Conservation (phyloP, 371 early-diverging fungal genomes). For the Funneliformis caledonium region DNA sequence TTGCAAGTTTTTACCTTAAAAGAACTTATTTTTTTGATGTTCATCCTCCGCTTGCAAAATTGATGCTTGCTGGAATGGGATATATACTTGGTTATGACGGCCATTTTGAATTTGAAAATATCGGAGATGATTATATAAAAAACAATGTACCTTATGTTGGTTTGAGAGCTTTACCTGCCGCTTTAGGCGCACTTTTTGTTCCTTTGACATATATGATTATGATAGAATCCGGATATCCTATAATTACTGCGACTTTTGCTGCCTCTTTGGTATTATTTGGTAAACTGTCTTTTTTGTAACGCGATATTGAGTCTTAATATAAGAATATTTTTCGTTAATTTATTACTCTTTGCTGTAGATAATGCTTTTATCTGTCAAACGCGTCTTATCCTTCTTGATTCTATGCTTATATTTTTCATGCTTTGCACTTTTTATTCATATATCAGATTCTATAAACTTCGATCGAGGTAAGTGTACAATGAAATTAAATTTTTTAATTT, state of each 20-base stretch:
- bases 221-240: conserved; percentile 84
- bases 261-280: conserved; percentile 85
- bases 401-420: conserved; percentile 90
- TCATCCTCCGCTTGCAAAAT: conserved; percentile 99
- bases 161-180: conserved; percentile 80
- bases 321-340: not conserved
- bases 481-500: not conserved
- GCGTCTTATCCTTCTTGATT: conserved; percentile 92
- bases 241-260: conserved; percentile 76
- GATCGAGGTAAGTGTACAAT: conserved; percentile 64
- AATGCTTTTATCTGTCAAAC: conserved; percentile 92
- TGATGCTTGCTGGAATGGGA: conserved; percentile 89
- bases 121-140: conserved; percentile 87
- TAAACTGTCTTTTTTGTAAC: too few relatives aligned
- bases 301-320: too few relatives aligned
- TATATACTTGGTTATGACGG: conserved; percentile 92
- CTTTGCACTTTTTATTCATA: conserved; percentile 81
- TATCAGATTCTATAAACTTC: conserved; percentile 81
- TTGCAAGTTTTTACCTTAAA: conserved; percentile 93
- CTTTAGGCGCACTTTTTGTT: conserved; percentile 78
- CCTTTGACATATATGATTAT: conserved; percentile 85
- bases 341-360: conserved; percentile 53
- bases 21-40: conserved; percentile 98
- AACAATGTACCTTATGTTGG: conserved; percentile 91
- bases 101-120: conserved; percentile 90